These are phyloP conservation scores for Leishmania tropica DNA, from an alignment of 208 protist species.

Conservation along the genomic window DNA sequence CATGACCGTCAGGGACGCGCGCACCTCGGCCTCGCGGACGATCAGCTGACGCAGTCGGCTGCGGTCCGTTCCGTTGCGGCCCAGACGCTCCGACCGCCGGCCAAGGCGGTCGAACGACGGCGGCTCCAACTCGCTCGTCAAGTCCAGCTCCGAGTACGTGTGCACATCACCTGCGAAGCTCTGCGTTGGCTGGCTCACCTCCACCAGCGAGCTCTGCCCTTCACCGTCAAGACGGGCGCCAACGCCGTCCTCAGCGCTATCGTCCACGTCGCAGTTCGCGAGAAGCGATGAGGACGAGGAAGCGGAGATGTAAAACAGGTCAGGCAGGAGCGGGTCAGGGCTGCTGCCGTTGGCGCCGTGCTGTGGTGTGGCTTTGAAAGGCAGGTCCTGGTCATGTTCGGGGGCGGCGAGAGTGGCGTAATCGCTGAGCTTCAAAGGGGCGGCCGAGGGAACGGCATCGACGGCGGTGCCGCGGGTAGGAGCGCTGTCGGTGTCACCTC, in stretches of 20 bases:
- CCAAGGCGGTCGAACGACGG: constrained; percentile 34
- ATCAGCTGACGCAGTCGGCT: constrained; percentile 45
- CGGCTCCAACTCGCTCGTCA: constrained; percentile 52
- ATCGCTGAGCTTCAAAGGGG: neutral
- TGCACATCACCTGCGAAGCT: constrained; percentile 32
- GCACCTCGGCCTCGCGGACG: constrained; percentile 42
- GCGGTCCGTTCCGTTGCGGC: constrained; percentile 5
- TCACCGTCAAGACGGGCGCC: constrained; percentile 12
- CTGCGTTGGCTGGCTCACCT: constrained; percentile 72
- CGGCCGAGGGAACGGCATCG: neutral
- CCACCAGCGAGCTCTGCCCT: constrained; percentile 41
- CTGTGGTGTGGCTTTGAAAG: neutral
- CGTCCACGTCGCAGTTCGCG: constrained; percentile 36
- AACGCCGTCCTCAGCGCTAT: constrained; percentile 30
- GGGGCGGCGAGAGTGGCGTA: neutral
- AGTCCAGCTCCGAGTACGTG: constrained; percentile 48
- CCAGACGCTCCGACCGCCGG: constrained; percentile 1
- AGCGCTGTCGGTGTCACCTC: neutral
- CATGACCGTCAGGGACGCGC: constrained; percentile 32
- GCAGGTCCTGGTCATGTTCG: neutral
- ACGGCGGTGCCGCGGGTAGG: neutral
- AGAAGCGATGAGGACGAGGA: constrained; percentile 7
- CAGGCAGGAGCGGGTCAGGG: constrained; percentile 8
- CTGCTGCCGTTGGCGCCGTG: neutral
- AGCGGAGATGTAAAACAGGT: constrained; percentile 22